A percentile compares a stretch with the other conserved stretches of the same genome.
Evolutionary conservation across 495 filamentous ascomycete genomes (phyloP).

Genomic region (Penicillium egyptiacum): DNA sequence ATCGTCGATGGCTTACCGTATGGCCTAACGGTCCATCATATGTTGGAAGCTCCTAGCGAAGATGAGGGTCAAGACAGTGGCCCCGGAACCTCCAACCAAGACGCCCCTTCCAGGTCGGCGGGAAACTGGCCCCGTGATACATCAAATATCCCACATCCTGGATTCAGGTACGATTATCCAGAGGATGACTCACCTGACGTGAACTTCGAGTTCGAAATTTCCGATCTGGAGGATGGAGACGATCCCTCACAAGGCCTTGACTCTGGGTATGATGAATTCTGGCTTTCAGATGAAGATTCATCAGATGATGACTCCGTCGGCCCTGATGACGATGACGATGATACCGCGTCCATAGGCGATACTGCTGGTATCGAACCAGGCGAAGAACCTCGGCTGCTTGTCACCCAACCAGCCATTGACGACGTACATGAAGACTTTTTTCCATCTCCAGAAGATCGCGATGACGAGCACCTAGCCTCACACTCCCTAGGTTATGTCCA

Average conservation of each 20-base stretch:
- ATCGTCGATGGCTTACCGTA: conserved; percentile 79
- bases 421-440: conserved; percentile 84
- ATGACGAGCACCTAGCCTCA: conserved; percentile 72
- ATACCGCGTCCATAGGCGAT: conserved; percentile 71
- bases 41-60: conserved; percentile 80
- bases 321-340: conserved; percentile 55
- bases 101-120: conserved; percentile 36
- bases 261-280: conserved; percentile 38
- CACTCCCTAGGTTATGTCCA: conserved; percentile 80
- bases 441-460: conserved; percentile 56
- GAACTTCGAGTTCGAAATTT: conserved; percentile 48
- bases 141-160: conserved; percentile 16
- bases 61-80: conserved; percentile 57
- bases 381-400: conserved; percentile 66
- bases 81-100: conserved; percentile 29
- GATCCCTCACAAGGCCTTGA: conserved; percentile 35
- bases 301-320: conserved; percentile 46
- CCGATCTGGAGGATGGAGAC: conserved; percentile 49
- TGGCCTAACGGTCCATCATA: conserved; percentile 94
- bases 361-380: conserved; percentile 76
- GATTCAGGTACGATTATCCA: conserved; percentile 35
- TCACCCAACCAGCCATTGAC: conserved; percentile 86
- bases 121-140: conserved; percentile 34
- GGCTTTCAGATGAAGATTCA: conserved; percentile 48
- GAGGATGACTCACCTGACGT: conserved; percentile 36